Conservation (phyloP, 148 eudicot species). For the Cornus kousa region DNA sequence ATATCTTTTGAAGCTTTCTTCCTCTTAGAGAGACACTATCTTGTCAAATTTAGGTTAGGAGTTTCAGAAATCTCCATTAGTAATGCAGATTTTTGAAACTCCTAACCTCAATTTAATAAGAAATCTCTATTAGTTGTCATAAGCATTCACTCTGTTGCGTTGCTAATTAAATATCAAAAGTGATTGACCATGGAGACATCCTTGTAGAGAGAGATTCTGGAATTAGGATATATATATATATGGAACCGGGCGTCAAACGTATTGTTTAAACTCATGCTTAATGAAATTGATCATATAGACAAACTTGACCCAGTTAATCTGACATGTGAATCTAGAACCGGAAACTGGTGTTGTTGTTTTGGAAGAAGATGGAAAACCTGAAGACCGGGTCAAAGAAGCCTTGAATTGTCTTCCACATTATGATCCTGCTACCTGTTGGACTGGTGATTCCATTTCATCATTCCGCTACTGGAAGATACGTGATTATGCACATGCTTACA, state of each 20-base stretch:
- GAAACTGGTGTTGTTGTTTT: slow-evolving; percentile 54
- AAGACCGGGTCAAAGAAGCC: slow-evolving; percentile 73
- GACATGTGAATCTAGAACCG: slow-evolving; percentile 47
- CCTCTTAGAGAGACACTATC: not conserved
- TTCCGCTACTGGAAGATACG: slow-evolving; percentile 96
- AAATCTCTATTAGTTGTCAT: no score
- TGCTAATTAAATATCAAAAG: not conserved
- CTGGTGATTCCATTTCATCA: slow-evolving; percentile 38
- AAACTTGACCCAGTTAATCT: slow-evolving; percentile 11
- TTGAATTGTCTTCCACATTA: slow-evolving; percentile 62
- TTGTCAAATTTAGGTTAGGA: not conserved
- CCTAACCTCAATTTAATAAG: no score
- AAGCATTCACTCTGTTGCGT: not conserved
- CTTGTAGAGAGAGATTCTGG: not conserved
- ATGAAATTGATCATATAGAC: not conserved
- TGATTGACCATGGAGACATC: not conserved
- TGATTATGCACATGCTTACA: slow-evolving; percentile 89
- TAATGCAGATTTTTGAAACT: no score
- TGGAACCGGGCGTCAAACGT: not conserved
- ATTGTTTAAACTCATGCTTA: not conserved
- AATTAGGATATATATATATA: not conserved
- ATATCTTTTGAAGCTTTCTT: not conserved
- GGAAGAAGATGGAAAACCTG: slow-evolving; percentile 71
- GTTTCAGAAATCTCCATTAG: not conserved
- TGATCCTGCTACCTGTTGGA: slow-evolving; percentile 60